phyloP scores from a whole-genome alignment of 2,329 filamentous ascomycete species.

The Macrophomina pseudophaseolina region DNA sequence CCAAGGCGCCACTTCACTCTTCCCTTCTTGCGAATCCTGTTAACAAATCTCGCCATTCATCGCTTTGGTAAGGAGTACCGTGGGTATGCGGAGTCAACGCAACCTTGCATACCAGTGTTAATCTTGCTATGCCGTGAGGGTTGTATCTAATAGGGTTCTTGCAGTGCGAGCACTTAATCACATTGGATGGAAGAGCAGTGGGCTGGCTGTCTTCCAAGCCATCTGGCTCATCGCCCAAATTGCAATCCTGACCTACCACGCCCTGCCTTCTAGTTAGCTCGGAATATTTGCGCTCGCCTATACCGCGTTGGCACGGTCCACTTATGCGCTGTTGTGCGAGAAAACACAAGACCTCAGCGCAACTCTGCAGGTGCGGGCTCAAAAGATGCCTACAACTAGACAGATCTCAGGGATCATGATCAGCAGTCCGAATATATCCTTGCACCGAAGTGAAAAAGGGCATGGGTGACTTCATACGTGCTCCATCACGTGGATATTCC shows the following conservation, averaged over 20 bases:
- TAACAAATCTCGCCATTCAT: too few species aligned
- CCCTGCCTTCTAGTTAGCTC: neutral
- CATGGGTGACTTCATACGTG: neutral
- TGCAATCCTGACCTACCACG: neutral
- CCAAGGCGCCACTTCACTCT: too few species aligned
- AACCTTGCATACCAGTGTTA: too few species aligned
- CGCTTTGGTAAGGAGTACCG: too few species aligned
- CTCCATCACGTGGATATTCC: neutral
- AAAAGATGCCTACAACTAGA: neutral
- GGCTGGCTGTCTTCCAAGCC: neutral
- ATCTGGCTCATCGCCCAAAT: neutral
- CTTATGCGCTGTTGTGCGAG: neutral
- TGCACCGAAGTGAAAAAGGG: too few species aligned
- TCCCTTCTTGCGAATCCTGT: too few species aligned
- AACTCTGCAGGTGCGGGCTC: neutral
- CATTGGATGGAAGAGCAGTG: neutral
- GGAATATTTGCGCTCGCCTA: neutral
- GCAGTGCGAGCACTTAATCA: too few species aligned
- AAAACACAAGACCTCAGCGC: neutral
- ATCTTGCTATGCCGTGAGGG: too few species aligned
- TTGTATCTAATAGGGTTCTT: too few species aligned
- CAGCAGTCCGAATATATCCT: fast-evolving
- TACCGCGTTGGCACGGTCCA: neutral
- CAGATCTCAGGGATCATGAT: fast-evolving
- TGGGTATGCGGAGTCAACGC: too few species aligned